phyloP scores from a whole-genome alignment of 2,329 filamentous ascomycete genomes.

The Microascus cirrosus region DNA sequence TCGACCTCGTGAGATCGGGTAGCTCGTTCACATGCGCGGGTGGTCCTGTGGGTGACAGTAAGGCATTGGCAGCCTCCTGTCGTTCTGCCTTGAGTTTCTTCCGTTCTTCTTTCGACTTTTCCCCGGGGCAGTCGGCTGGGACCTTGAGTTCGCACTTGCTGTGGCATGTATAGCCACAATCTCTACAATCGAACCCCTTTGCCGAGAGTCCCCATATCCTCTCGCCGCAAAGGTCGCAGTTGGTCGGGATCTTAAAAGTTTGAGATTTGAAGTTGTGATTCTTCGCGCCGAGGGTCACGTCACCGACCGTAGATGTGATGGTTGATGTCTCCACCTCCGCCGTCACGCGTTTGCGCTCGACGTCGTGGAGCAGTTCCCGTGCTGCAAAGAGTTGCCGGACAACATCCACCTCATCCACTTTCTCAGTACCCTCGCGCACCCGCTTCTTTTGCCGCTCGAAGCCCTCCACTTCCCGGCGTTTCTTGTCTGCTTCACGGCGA shows the following conservation, averaged over 20 bases:
- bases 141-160: slow-evolving; percentile 99
- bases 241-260: slow-evolving; percentile 98
- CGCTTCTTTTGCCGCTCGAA: slow-evolving; percentile 63
- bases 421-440: slow-evolving; percentile 74
- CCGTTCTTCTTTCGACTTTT: slow-evolving; percentile 86
- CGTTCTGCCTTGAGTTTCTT: slow-evolving; percentile 85
- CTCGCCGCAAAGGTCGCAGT: slow-evolving; percentile 93
- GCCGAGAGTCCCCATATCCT: slow-evolving; percentile 94
- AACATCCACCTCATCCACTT: slow-evolving; percentile 77
- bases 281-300: slow-evolving; percentile 82
- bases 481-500: slow-evolving; percentile 74
- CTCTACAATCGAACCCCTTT: slow-evolving; percentile 90
- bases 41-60: slow-evolving; percentile 36
- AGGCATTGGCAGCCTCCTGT: slow-evolving; percentile 63
- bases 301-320: slow-evolving; percentile 82
- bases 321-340: slow-evolving; percentile 90
- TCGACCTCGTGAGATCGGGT: slow-evolving; percentile 61
- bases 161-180: slow-evolving; percentile 97
- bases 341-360: slow-evolving; percentile 73
- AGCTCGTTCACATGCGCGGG: slow-evolving; percentile 46
- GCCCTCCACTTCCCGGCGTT: slow-evolving; percentile 72
- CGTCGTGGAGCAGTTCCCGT: slow-evolving; percentile 75
- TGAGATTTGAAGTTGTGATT: slow-evolving; percentile 98
- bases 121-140: slow-evolving; percentile 87
- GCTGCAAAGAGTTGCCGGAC: slow-evolving; percentile 73